Conservation (phyloP, 768 basidiomycete species). For the Postia placenta region DNA sequence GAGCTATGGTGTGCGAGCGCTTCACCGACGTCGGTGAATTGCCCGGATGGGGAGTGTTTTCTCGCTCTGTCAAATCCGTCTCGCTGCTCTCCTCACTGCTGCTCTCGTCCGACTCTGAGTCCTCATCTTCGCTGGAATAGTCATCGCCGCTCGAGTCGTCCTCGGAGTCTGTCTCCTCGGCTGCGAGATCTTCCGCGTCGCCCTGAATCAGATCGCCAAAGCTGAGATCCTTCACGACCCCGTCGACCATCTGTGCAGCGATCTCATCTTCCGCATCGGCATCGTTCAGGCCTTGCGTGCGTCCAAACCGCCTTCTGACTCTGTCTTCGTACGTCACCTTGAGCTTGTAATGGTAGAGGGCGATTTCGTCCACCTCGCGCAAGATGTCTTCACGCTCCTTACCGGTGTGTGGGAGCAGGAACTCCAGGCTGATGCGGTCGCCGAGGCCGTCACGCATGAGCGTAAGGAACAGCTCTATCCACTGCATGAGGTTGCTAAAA, state of each 20-base stretch:
- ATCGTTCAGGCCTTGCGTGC: conserved; percentile 41
- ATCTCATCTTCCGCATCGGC: conserved; percentile 78
- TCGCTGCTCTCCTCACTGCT: conserved; percentile 13
- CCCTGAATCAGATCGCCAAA: conserved; percentile 75
- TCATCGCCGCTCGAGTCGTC: conserved; percentile 46
- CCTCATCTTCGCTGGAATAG: conserved; percentile 28
- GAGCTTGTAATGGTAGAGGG: conserved; percentile 89
- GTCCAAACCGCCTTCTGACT: conserved; percentile 78
- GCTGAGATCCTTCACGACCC: conserved; percentile 75
- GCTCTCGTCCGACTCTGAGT: conserved; percentile 10
- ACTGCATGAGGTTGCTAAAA: conserved; percentile 90
- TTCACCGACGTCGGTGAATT: conserved; percentile 4
- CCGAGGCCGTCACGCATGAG: conserved; percentile 87
- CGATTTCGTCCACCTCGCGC: conserved; percentile 82
- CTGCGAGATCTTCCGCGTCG: conserved; percentile 76
- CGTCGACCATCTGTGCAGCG: conserved; percentile 72
- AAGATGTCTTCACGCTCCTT: conserved; percentile 72
- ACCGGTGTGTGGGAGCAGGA: conserved; percentile 78
- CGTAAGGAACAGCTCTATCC: conserved; percentile 94
- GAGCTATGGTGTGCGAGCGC: conserved; percentile 17
- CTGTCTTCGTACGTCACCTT: conserved; percentile 93
- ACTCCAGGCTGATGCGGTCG: conserved; percentile 71
- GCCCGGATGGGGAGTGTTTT: conserved; percentile 11
- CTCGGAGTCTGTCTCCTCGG: conserved; percentile 45
- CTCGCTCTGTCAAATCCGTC: conserved; percentile 11